These are phyloP conservation scores for Ilyonectria robusta DNA, from an alignment of 2,329 filamentous ascomycete species.

Conservation along the genomic window DNA sequence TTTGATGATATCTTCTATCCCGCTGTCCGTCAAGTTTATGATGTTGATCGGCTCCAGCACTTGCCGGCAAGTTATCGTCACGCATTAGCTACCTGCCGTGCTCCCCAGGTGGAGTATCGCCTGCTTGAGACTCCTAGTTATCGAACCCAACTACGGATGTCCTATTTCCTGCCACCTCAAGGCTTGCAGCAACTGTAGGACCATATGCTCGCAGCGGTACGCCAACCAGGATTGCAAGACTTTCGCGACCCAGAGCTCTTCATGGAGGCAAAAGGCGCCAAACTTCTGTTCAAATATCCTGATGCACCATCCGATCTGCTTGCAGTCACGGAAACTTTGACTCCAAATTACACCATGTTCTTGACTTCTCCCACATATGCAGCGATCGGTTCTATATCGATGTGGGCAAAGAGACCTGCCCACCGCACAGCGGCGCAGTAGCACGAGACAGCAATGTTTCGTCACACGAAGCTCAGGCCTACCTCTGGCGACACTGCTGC, in stretches of 20 bases:
- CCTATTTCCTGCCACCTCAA: conserved; percentile 25
- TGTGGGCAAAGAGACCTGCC: conserved; percentile 23
- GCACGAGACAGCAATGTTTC: too few relatives aligned
- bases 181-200: conserved; percentile 23
- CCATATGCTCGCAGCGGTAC: conserved; percentile 17
- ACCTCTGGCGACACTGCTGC: too few relatives aligned
- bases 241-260: conserved; percentile 23
- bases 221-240: conserved; percentile 8
- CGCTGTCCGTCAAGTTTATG: conserved; percentile 24
- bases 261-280: background rate
- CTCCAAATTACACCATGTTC: conserved; percentile 2
- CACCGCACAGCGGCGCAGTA: background rate
- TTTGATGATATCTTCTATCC: conserved; percentile 32
- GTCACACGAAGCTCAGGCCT: too few relatives aligned
- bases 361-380: conserved; percentile 19
- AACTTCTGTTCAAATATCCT: background rate
- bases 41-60: conserved; percentile 23
- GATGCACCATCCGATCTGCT: background rate
- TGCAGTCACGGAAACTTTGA: conserved; percentile 2
- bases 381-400: conserved; percentile 20
- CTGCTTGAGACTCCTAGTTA: conserved; percentile 24
- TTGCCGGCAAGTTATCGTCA: conserved; percentile 30
- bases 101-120: conserved; percentile 6
- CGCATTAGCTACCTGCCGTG: conserved; percentile 25
- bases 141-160: conserved; percentile 16